Evolutionary conservation across 2,329 filamentous ascomycete species (phyloP).

Genomic region (Aureobasidium mangrovei): DNA sequence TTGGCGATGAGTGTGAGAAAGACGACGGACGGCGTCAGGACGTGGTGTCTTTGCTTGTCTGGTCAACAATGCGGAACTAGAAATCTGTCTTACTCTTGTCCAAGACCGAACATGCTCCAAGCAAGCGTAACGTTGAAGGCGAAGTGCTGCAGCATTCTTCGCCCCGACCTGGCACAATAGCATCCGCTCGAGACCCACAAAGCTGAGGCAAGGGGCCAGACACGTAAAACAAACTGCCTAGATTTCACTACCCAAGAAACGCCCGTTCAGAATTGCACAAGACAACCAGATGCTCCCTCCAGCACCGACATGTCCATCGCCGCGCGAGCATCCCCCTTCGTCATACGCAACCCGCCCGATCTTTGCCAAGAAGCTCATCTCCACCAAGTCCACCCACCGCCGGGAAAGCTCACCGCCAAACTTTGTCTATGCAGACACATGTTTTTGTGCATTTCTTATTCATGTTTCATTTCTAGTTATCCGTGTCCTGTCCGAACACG

Average conservation of each 20-base stretch:
- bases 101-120: conserved; percentile 10
- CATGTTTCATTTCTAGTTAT: conserved; percentile 1
- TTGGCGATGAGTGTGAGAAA: not conserved
- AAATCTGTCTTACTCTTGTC: conserved; percentile 14
- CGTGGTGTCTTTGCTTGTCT: not conserved
- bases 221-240: not conserved
- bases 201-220: not conserved
- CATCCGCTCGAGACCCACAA: conserved; percentile 9
- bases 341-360: too few relatives aligned
- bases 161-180: conserved; percentile 5
- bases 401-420: too few relatives aligned
- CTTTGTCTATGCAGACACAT: not conserved
- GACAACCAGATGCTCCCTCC: too few relatives aligned
- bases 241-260: not conserved
- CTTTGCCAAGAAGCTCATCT: too few relatives aligned
- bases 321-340: too few relatives aligned
- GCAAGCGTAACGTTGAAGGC: conserved; percentile 12
- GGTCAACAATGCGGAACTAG: not conserved
- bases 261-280: too few relatives aligned
- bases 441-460: not conserved
- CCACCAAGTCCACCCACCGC: too few relatives aligned
- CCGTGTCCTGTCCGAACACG: not conserved
- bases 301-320: too few relatives aligned
- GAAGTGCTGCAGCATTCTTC: conserved; percentile 13
- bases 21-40: not conserved